Evolutionary conservation across 2,329 filamentous ascomycete genomes (phyloP).

Genomic region (Ophiostoma sp.): DNA sequence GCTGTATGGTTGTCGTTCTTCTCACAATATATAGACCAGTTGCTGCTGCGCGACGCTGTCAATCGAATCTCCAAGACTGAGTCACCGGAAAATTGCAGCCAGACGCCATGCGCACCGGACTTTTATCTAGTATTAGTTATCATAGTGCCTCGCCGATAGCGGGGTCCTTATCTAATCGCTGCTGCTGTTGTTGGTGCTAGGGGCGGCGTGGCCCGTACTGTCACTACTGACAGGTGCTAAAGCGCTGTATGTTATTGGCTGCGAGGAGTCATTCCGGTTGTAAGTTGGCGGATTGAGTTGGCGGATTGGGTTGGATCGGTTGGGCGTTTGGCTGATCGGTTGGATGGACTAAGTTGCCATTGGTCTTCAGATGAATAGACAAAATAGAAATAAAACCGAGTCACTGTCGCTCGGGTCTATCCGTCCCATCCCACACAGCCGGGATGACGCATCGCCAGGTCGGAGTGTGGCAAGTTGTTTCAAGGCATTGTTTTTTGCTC

Average conservation of each 20-base stretch:
- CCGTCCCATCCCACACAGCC: neutral
- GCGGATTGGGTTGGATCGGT: neutral
- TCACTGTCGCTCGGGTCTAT: neutral
- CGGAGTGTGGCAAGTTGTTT: neutral
- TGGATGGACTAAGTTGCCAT: no score
- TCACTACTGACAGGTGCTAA: neutral
- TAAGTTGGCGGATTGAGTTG: neutral
- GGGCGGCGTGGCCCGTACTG: neutral
- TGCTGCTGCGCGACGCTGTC: neutral
- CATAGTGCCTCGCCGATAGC: slow-evolving; percentile 20
- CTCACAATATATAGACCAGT: neutral
- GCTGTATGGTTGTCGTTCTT: neutral
- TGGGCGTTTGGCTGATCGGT: neutral
- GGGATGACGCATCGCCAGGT: neutral
- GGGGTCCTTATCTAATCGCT: slow-evolving; percentile 18
- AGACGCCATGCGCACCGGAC: neutral
- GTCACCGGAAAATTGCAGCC: slow-evolving; percentile 18
- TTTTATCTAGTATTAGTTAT: neutral
- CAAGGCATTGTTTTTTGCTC: no score
- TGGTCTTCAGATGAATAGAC: no score
- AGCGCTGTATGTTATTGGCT: neutral
- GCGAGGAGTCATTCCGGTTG: neutral
- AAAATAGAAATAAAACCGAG: neutral
- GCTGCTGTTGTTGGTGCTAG: neutral
- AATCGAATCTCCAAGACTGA: neutral